Base-by-base conservation (phyloP, 768 basidiomycete genomes). In the Strobilomyces confusus region DNA sequence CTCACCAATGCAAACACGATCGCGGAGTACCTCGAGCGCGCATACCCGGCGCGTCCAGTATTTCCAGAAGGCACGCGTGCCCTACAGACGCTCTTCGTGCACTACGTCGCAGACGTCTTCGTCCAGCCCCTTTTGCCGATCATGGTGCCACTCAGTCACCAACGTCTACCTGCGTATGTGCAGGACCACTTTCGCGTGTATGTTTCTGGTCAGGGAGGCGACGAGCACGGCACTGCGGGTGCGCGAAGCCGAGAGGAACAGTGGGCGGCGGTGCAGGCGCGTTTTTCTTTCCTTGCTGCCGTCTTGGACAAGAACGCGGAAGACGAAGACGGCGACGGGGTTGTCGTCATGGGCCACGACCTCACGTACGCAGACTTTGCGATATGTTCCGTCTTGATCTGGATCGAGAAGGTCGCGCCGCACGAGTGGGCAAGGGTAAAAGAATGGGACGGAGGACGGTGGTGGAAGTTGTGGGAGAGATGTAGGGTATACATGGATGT, bases 321-420 rank as follows among this genome's bases (percentile, higher is more conserved):
- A 0, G 84, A 87, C 49, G 75, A 76, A 0, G 84, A 87, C 49
- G 82, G 83, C 3, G 72, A 86, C 57, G 83, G 83, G 3, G 70
- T 80, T 9, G 83, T 87, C 32, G 80, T 72, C 15, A 82, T 82
- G 77, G 87, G 87, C 4, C 72, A 75, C 34, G 82, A 86, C n/a
- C 74, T 88, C 45, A 81, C 80, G 11, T 87, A 88, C 58, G 85
- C 84, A 1, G 87, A 89, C 59, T 89, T 89, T 63, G 81, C 84
- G 6, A 68, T 90, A 20, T 87, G 85, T 58, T 80, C 87, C 0
- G 78, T 86, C 17, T 68, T 89, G 38, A 78, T 89, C 43, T 90
- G 86, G 86, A 83, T 89, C 38, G 82, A 88, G 63, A 75, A 80
- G 44, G 80, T 89, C 63, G 80, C 85, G 4, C 77, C 84, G n/a